Conservation (phyloP, 495 filamentous ascomycete species). For the Neurospora discreta region DNA sequence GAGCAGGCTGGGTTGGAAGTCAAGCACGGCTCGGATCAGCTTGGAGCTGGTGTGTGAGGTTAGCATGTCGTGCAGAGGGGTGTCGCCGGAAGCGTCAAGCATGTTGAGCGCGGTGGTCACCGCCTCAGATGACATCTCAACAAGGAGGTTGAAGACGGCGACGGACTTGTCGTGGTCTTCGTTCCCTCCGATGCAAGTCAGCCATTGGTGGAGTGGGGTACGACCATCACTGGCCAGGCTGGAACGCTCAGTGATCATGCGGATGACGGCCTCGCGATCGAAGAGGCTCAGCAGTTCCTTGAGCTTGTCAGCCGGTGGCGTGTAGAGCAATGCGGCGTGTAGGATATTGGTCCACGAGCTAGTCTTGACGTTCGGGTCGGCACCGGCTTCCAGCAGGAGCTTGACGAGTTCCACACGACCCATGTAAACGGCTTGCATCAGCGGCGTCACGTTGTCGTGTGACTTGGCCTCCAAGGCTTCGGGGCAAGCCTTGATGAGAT, state of each 20-base stretch:
- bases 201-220: conserved; percentile 31
- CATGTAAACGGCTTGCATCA: conserved; percentile 45
- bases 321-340: conserved; percentile 38
- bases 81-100: conserved; percentile 57
- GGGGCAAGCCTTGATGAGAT: conserved; percentile 47
- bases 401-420: conserved; percentile 42
- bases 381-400: conserved; percentile 50
- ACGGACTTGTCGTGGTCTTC: conserved; percentile 4
- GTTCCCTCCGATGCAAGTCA: conserved; percentile 8
- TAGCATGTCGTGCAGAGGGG: conserved; percentile 48
- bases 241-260: conserved; percentile 30
- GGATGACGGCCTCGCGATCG: conserved; percentile 31
- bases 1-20: conserved; percentile 44
- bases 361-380: conserved; percentile 50
- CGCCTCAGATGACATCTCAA: conserved; percentile 38
- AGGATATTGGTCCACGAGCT: conserved; percentile 45
- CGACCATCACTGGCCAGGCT: conserved; percentile 21
- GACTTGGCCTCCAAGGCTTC: conserved; percentile 48
- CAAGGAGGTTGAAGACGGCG: conserved; percentile 29
- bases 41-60: conserved; percentile 7
- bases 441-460: conserved; percentile 44
- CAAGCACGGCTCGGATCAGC: conserved; percentile 39
- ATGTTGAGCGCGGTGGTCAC: conserved; percentile 39
- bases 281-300: conserved; percentile 40
- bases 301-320: conserved; percentile 19